Percentiles rank a stretch among this genome's conserved stretches.
Evolutionary conservation across 2,329 filamentous ascomycete genomes (phyloP).

Genomic region (Dactylella cylindrospora): DNA sequence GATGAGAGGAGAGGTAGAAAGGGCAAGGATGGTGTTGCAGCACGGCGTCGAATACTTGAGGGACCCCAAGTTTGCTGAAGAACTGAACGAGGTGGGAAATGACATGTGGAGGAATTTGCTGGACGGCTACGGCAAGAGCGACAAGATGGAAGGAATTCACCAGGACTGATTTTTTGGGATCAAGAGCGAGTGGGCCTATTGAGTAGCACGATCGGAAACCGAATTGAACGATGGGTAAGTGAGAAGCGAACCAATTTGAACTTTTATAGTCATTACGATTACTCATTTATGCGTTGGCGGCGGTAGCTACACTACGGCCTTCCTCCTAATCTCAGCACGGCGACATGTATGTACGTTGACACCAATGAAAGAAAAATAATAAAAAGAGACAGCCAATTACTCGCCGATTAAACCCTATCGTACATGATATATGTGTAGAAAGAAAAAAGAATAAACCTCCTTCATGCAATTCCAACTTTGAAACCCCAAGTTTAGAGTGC

Average conservation of each 20-base stretch:
- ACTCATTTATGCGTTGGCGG: constrained; percentile 35
- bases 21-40: constrained; percentile 42
- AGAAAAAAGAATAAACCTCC: neutral
- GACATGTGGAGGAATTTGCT: constrained; percentile 40
- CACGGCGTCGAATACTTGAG: constrained; percentile 42
- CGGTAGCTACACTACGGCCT: constrained; percentile 27
- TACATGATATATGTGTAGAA: constrained; percentile 7
- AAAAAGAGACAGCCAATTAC: constrained; percentile 11
- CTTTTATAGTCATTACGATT: constrained; percentile 35
- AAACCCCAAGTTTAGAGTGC: neutral
- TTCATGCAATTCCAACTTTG: neutral
- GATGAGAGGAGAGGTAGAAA: constrained; percentile 26
- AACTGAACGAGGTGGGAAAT: constrained; percentile 25
- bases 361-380: constrained; percentile 3
- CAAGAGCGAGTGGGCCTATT: neutral
- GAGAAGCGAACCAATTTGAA: constrained; percentile 13
- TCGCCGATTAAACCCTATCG: constrained; percentile 1
- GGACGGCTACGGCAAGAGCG: constrained; percentile 32
- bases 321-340: no score
- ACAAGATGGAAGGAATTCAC: constrained; percentile 16
- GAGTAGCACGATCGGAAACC: neutral
- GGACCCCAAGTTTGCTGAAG: constrained; percentile 21
- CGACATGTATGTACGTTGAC: no score
- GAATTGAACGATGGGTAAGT: neutral
- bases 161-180: no score